Evolutionary conservation across 805 yeast genomes (phyloP), one percentile per base, ranked within the genome.

Genomic region (Saccharomycopsis microspora): DNA sequence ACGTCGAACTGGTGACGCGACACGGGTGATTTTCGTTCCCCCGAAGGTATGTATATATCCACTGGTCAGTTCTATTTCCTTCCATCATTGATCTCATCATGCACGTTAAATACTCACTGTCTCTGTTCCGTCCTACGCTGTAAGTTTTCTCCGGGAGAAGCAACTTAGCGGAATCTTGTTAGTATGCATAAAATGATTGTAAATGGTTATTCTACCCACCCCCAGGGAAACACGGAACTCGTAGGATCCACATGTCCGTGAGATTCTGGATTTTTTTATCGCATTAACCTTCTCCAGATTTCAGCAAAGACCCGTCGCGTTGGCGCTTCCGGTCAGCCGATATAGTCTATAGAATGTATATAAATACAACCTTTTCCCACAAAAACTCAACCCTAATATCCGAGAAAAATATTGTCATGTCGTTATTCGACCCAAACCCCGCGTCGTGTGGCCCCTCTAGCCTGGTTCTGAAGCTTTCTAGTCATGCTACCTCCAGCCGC

Each of bases 401-500:
- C 36, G 8, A 8, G n/a, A 34, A 34, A n/a, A 8, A 34, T 34
- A 9, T n/a, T 34, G 36, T 9, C 8, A 48, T 49, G 52, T 37
- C 49, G 19, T 38, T 50, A 27, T 47, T 50, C 28, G 42, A 43
- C 30, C 19, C 8, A 10, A 42, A 42, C n/a, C 30, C 50, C 9
- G 53, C 43, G 7, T 32, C 49, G 4, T 48, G 54, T 40, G 54
- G 52, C 19, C 49, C 54, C 11, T 41, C 54, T 5, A 43, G 34
- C 10, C 36, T 45, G 6, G 42, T 51, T 7, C 45, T 39, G 11
- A 51, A 51, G 31, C 34, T 51, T 3, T 29, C 44, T 9, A 42
- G 30, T n/a, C 48, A 44, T 27, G 34, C 54, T 5, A 51, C 28
- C n/a, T 30, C 37, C 11, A 32, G 34, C 19, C 41, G 42, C 7